Percentiles rank a stretch among this genome's conserved stretches.
Evolutionary conservation across 78 protist species (phyloP).

Genomic region (Speleostelium caveatum): DNA sequence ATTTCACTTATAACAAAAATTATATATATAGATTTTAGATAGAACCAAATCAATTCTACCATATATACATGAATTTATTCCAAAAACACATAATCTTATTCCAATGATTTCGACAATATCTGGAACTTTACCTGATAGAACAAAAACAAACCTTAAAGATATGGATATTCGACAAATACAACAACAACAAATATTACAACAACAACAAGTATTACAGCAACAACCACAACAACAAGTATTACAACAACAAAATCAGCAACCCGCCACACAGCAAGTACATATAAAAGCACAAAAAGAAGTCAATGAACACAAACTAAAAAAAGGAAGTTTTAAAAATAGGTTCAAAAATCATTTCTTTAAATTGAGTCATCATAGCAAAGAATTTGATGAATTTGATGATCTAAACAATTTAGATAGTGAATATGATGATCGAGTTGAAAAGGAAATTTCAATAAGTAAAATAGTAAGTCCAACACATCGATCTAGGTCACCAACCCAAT

Average conservation of each 20-base stretch:
- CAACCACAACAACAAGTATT: neutral
- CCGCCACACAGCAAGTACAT: neutral
- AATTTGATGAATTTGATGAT: too few relatives aligned
- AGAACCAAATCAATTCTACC: constrained; percentile 52
- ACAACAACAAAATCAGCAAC: neutral
- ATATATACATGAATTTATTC: constrained; percentile 31
- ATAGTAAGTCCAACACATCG: neutral
- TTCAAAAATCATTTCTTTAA: constrained; percentile 25
- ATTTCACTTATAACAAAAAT: too few relatives aligned
- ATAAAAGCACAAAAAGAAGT: neutral
- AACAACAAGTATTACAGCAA: neutral
- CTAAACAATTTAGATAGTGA: too few relatives aligned
- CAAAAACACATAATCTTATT: neutral
- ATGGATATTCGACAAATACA: neutral
- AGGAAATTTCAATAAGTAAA: constrained; percentile 3
- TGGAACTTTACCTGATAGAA: constrained; percentile 19
- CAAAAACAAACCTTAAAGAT: neutral
- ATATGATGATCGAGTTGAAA: constrained; percentile 8
- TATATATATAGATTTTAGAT: constrained; percentile 10
- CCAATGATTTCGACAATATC: neutral
- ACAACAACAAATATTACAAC: neutral
- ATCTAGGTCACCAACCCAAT: neutral
- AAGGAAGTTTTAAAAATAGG: constrained; percentile 4
- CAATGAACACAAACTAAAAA: constrained; percentile 10
- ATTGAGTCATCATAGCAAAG: neutral